These are phyloP conservation scores for Cladophialophora exuberans DNA, from an alignment of 2,329 filamentous ascomycete species.

Conservation along the genomic window DNA sequence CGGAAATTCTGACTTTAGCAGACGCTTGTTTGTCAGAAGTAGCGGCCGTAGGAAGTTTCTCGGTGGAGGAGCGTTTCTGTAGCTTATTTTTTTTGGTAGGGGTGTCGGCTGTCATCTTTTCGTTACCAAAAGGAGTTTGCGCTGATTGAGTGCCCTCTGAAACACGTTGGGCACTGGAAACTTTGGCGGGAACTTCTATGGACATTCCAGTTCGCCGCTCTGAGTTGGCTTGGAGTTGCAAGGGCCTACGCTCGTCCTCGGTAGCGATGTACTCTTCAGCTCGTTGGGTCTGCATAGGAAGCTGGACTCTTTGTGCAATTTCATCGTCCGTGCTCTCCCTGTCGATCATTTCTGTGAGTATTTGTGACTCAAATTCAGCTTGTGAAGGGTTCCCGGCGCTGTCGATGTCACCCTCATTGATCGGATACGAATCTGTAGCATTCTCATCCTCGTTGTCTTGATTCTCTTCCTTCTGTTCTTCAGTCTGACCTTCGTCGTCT, in stretches of 20 bases:
- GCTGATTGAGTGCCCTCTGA: no score
- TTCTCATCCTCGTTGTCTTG: background rate
- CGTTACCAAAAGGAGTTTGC: no score
- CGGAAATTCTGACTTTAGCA: background rate
- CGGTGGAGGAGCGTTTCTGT: background rate
- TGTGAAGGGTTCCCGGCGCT: background rate
- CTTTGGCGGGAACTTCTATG: no score
- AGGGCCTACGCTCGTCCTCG: no score
- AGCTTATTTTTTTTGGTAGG: no score
- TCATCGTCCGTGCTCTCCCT: slow-evolving; percentile 1
- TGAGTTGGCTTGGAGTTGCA: no score
- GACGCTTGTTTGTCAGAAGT: background rate
- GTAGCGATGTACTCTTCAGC: background rate
- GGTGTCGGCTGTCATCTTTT: no score
- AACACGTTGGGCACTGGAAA: no score
- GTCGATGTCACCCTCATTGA: slow-evolving; percentile 9
- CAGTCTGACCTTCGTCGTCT: background rate
- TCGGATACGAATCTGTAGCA: slow-evolving; percentile 16
- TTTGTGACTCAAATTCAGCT: slow-evolving; percentile 9
- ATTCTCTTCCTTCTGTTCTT: background rate
- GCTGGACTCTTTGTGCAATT: background rate
- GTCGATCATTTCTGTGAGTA: slow-evolving; percentile 11
- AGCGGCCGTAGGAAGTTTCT: background rate
- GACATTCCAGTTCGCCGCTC: no score
- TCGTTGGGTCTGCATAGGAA: background rate